These are phyloP conservation scores for Komagataella phaffii DNA, from an alignment of 805 yeast genomes.

Conservation along the genomic window DNA sequence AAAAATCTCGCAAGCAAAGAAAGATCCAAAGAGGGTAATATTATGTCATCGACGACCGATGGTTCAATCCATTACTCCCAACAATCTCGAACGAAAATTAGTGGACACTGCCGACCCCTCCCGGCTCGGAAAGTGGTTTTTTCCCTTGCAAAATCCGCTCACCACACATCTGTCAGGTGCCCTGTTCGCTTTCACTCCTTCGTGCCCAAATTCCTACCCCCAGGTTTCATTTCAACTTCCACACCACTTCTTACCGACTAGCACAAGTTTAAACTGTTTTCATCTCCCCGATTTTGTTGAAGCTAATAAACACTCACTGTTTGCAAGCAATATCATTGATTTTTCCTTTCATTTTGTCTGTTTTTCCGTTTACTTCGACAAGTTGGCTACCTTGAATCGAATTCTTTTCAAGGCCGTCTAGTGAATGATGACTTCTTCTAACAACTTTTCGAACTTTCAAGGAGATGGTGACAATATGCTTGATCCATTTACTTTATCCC, in stretches of 20 bases:
- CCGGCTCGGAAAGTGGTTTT: neutral
- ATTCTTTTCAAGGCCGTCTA: neutral
- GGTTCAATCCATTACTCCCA: neutral
- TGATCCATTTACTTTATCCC: neutral
- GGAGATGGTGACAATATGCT: neutral
- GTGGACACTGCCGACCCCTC: neutral
- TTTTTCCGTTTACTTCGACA: neutral
- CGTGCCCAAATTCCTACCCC: neutral
- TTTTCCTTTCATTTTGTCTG: neutral
- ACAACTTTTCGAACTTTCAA: neutral
- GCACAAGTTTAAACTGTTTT: neutral
- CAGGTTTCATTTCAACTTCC: neutral
- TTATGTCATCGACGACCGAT: neutral
- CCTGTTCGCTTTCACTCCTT: neutral
- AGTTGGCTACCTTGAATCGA: neutral
- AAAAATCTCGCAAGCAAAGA: neutral
- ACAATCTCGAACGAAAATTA: neutral
- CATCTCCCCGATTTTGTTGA: neutral
- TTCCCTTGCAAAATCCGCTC: neutral
- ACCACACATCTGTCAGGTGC: neutral
- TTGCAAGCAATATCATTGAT: neutral
- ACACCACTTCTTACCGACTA: neutral
- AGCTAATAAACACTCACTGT: neutral
- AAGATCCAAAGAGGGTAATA: neutral
- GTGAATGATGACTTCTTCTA: neutral